Base-by-base conservation (phyloP, 176 grass and related monocot species). In the Raddia guianensis region DNA sequence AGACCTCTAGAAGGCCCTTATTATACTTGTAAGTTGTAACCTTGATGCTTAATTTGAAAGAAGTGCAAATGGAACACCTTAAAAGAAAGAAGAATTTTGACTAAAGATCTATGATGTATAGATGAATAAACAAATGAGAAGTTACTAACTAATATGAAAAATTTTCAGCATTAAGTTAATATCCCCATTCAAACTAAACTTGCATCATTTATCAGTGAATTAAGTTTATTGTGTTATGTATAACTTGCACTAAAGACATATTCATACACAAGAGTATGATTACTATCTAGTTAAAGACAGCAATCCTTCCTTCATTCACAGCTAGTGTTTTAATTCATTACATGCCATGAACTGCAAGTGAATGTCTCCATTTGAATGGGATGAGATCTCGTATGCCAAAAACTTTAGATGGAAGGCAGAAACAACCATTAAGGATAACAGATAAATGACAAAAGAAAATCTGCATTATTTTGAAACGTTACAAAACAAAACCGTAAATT, bases 351-450 rank as follows among this genome's bases (percentile, higher is more conserved):
- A 55, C 53, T 55, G 53, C 15, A 18, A 55, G 15, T 55, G 16
- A n/a, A 55, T n/a, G 50, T 51, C 49, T 49, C 27, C 40, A 76
- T 9, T 56, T 45, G 16, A 11, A 12, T 13, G 8, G 32, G 16
- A 56, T 19, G 3, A 11, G 1, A 35, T 55, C 33, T 14, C 11
- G 45, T 45, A 58, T 27, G 54, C 12, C 54, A 75, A 59, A 60
- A 61, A 14, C 73, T 48, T 57, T 35, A 75, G 6, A 21, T 21
- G 40, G 55, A 60, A 75, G 61, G 20, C 13, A n/a, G 55, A 60
- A 75, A 76, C 34, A 76, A 45, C 13, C 20, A 11, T 64, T 18
- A 77, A 18, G 59, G 12, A n/a, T 49, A 64, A 12, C 19, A 77
- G 8, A 63, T 33, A 77, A 6, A 62, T 35, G 63, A 47, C 19